A percentile compares a stretch with the other conserved stretches of the same genome.
These are phyloP conservation scores for Boletellus emodensis DNA, from an alignment of 768 basidiomycete genomes.

Conservation along the genomic window DNA sequence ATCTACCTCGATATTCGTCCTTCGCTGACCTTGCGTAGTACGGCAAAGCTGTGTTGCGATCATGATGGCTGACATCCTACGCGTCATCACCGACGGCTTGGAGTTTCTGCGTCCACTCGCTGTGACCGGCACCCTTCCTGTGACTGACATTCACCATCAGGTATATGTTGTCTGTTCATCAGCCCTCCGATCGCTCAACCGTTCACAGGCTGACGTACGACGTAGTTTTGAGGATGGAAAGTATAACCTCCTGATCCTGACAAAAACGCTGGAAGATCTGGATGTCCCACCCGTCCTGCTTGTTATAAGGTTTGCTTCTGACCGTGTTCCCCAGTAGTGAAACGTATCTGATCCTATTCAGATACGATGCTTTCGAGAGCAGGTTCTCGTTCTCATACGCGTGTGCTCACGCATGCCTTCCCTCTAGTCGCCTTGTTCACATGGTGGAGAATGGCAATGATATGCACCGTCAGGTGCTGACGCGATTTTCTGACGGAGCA, in stretches of 20 bases:
- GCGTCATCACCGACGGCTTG: constrained; percentile 47
- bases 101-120: constrained; percentile 54
- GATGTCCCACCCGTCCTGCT: constrained; percentile 54
- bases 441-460: constrained; percentile 61
- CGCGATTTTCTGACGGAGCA: constrained; percentile 38
- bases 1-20: constrained; percentile 32
- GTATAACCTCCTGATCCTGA: constrained; percentile 61
- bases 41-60: constrained; percentile 50
- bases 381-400: constrained; percentile 56
- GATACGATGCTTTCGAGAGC: constrained; percentile 47
- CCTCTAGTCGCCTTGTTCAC: constrained; percentile 53
- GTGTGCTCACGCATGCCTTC: constrained; percentile 44
- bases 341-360: constrained; percentile 23
- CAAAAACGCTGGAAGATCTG: constrained; percentile 56
- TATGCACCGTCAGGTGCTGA: constrained; percentile 50
- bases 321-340: background rate
- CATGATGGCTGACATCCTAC: constrained; percentile 55
- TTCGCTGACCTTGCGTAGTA: constrained; percentile 38
- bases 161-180: constrained; percentile 17
- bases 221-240: constrained; percentile 50
- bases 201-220: constrained; percentile 43
- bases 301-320: constrained; percentile 53
- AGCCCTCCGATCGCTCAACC: constrained; percentile 5
- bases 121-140: constrained; percentile 37
- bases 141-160: constrained; percentile 32